Conservation (phyloP, 495 filamentous ascomycete species). For the Neurospora sp. region DNA sequence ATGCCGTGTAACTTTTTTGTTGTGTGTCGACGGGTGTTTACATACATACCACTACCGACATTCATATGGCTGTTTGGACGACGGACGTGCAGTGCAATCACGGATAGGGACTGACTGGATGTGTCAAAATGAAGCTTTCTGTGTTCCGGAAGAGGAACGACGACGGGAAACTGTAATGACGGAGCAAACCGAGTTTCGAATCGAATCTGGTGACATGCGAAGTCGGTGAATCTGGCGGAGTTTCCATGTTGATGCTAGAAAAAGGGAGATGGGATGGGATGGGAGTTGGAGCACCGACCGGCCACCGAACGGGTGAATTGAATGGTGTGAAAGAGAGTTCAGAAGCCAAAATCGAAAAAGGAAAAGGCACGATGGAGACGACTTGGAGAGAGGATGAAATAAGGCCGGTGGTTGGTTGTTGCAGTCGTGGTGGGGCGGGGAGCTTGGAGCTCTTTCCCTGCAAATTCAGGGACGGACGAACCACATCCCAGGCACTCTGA, state of each 20-base stretch:
- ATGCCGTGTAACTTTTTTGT: neutral
- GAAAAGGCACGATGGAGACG: neutral
- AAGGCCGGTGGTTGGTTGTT: neutral
- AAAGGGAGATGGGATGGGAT: neutral
- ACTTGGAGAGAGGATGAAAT: neutral
- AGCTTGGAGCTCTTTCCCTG: neutral
- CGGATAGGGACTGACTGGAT: neutral
- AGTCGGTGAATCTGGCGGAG: neutral
- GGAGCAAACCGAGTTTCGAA: neutral
- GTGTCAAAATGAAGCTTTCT: neutral
- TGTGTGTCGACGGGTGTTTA: neutral
- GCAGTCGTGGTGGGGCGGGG: neutral
- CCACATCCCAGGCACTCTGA: too few relatives aligned
- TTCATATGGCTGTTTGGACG: neutral
- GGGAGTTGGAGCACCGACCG: neutral
- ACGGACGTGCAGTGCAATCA: neutral
- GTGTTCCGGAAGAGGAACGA: neutral
- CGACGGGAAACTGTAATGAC: neutral
- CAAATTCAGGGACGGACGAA: neutral
- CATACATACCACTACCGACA: neutral
- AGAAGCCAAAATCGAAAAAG: neutral
- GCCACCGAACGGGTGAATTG: neutral
- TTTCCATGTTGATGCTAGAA: neutral
- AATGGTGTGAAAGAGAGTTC: neutral
- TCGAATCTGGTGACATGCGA: neutral